phyloP scores from a whole-genome alignment of 176 grass and related monocot species.

The Melocanna baccifera region DNA sequence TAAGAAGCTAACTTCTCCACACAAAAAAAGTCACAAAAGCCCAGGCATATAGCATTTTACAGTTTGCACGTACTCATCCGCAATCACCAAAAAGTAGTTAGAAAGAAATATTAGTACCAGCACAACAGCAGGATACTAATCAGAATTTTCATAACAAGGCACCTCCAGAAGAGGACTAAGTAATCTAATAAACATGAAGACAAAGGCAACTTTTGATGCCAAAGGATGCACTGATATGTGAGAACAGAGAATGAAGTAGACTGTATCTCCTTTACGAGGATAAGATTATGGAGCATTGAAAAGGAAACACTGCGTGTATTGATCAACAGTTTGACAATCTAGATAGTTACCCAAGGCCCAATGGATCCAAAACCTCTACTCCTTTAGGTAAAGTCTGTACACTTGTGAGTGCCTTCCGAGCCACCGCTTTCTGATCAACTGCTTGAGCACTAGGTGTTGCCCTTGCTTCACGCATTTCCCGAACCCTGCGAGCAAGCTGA shows the following conservation, averaged over 20 bases:
- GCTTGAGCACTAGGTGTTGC: conserved; percentile 62
- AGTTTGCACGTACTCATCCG: background rate
- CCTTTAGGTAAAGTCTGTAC: conserved; percentile 89
- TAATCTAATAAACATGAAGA: background rate
- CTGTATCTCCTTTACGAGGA: background rate
- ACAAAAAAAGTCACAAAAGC: background rate
- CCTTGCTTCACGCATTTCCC: conserved; percentile 95
- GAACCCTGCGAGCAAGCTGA: conserved; percentile 88
- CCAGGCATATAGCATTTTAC: background rate
- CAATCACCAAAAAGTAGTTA: background rate
- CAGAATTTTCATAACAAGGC: background rate
- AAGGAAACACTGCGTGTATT: background rate
- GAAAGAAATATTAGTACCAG: background rate
- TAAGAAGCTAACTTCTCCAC: conserved; percentile 10
- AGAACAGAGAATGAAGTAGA: conserved; percentile 2
- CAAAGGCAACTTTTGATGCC: background rate
- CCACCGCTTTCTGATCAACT: conserved; percentile 74
- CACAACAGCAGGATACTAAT: background rate
- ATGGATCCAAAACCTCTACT: conserved; percentile 97
- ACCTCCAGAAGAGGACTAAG: background rate
- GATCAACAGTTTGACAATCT: background rate
- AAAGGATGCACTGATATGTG: background rate
- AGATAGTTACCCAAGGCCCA: conserved; percentile 88
- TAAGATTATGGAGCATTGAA: background rate
- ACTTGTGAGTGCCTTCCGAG: conserved; percentile 68